Base-by-base conservation (phyloP, 129 eudicot species). In the Logfia minima region DNA sequence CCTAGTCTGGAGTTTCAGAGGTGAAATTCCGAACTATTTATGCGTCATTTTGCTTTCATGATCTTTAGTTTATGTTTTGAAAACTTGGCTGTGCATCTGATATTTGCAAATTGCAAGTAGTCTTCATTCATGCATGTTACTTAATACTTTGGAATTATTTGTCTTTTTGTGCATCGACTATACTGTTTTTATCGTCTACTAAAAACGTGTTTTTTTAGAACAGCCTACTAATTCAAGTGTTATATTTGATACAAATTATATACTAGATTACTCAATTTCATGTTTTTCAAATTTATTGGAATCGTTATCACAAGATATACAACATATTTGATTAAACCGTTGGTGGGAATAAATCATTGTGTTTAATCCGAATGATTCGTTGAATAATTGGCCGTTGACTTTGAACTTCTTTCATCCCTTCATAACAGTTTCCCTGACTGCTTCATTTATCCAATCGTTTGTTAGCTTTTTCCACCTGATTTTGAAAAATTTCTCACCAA, bases 391-490 rank as follows among this genome's bases (percentile, higher is more conserved):
- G 77, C 14, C 35, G 6, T 63, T 70, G 56, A 70, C 76, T 70
- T 48, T 51, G 74, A 72, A 58, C 52, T 63, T 24, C 71, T 26
- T n/a, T 69, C 70, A 9, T 41, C 10, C 51, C 51, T 81, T 79
- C 55, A 75, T 22, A 23, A 77, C 73, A 19, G 85, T 77, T 66
- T 78, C 73, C n/a, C 74, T 79, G 17, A 45, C 63, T 35, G 78
- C 89, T 45, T 87, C 96, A 92, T 80, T 82, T 84, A 67, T 85
- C 83, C 89, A 92, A 41, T 17, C 89, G 85, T 48, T 80, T 84
- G 61, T 8, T 76, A 16, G 91, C 85, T 41, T 84, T 89, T 84
- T 87, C 89, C 83, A 92, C 96, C 96, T 89, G 85, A 24, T 68
- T 80, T 61, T 71, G 63, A 9, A 43, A 21, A 77, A 39, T 10